Percentiles rank a stretch among this genome's conserved stretches.
phyloP scores from a whole-genome alignment of 345 rosid species.

The Camelina sativa region DNA sequence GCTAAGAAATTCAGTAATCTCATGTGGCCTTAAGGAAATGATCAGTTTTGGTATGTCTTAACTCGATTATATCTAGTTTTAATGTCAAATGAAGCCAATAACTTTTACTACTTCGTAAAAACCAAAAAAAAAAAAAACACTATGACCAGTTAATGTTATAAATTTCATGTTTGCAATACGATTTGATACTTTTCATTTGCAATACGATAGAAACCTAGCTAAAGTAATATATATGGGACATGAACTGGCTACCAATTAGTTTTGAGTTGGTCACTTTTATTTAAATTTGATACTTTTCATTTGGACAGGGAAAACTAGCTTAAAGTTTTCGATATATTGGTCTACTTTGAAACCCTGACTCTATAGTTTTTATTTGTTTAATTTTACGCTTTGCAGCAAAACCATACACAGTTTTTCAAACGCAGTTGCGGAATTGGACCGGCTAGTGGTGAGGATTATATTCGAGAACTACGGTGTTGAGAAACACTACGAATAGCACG shows the following conservation, averaged over 20 bases:
- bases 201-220: neutral
- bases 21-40: slow-evolving; percentile 63
- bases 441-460: slow-evolving; percentile 55
- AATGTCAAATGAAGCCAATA: neutral
- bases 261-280: neutral
- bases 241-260: neutral
- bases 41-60: slow-evolving; percentile 47
- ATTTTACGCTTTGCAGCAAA: slow-evolving; percentile 38
- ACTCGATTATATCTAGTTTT: neutral
- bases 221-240: neutral
- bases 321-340: neutral
- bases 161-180: no score
- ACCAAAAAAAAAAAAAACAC: no score
- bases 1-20: slow-evolving; percentile 45
- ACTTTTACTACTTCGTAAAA: neutral
- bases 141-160: no score
- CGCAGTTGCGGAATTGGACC: slow-evolving; percentile 50
- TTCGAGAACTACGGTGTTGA: slow-evolving; percentile 58
- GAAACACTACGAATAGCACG: slow-evolving; percentile 46
- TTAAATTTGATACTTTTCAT: neutral
- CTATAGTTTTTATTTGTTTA: neutral
- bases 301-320: neutral
- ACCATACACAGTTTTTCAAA: slow-evolving; percentile 40
- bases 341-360: no score
- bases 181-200: no score